Percentiles rank a stretch among this genome's conserved stretches.
phyloP scores from a whole-genome alignment of 1,284 basidiomycete species.

The Schizophyllum commune region DNA sequence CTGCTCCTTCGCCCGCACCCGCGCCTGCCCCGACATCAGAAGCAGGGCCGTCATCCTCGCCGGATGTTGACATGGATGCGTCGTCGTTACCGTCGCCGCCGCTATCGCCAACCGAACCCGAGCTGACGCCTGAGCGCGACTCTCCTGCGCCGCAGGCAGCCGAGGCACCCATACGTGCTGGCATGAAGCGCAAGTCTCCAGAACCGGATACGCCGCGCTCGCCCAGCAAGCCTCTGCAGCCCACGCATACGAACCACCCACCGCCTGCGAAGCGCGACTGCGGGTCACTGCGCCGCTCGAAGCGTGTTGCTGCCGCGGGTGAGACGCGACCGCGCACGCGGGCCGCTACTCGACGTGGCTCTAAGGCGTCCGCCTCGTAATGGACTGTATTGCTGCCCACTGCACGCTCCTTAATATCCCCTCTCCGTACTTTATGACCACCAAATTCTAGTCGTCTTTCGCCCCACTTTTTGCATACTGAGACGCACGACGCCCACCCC shows the following conservation, averaged over 20 bases:
- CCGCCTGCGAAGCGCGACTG: slow-evolving; percentile 9
- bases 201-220: slow-evolving; percentile 3
- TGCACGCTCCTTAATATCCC: neutral
- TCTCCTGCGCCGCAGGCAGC: neutral
- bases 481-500: neutral
- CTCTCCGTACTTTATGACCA: neutral
- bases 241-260: neutral
- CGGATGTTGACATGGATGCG: neutral
- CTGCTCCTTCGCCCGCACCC: neutral
- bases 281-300: slow-evolving; percentile 50
- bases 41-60: neutral
- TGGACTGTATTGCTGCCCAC: slow-evolving; percentile 7
- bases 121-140: neutral
- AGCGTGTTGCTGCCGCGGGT: slow-evolving; percentile 52
- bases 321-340: slow-evolving; percentile 36
- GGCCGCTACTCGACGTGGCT: slow-evolving; percentile 16
- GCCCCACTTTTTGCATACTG: neutral
- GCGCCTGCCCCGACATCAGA: neutral
- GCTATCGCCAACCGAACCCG: neutral
- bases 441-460: neutral
- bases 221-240: neutral
- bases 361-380: slow-evolving; percentile 11
- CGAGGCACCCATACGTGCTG: neutral
- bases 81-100: slow-evolving; percentile 10
- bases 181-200: slow-evolving; percentile 1